Evolutionary conservation across 768 basidiomycete genomes (phyloP).

Genomic region (Hygrocybe punicea): DNA sequence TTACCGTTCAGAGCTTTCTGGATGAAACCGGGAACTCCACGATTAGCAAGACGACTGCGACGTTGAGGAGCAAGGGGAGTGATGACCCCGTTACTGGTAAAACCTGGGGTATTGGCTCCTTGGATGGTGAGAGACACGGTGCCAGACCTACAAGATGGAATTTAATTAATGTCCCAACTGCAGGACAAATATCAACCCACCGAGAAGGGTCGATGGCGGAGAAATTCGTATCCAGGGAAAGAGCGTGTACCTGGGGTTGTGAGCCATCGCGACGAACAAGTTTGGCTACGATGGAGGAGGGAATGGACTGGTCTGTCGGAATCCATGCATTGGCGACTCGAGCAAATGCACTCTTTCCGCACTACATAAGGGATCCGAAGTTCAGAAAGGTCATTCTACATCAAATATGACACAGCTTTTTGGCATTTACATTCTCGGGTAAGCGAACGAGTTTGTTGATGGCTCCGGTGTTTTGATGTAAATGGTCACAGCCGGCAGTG

Average conservation of each 20-base stretch:
- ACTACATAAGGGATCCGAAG: conserved; percentile 1
- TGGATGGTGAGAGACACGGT: conserved; percentile 13
- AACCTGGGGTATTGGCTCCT: conserved; percentile 13
- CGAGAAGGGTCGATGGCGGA: conserved; percentile 20
- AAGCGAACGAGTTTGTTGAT: conserved; percentile 52
- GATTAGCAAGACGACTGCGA: too few relatives aligned
- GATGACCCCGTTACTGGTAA: too few relatives aligned
- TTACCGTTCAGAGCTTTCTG: too few relatives aligned
- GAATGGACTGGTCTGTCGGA: conserved; percentile 38
- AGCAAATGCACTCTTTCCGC: conserved; percentile 18
- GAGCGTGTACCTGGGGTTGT: conserved; percentile 29
- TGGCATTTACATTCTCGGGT: conserved; percentile 45
- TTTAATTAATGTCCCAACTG: not conserved
- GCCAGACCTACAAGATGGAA: not conserved
- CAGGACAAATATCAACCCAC: conserved; percentile 6
- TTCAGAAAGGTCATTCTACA: not conserved
- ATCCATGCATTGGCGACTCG: conserved; percentile 35
- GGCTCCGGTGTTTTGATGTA: conserved; percentile 37
- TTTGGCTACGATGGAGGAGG: conserved; percentile 18
- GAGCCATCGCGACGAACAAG: conserved; percentile 26
- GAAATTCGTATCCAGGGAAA: conserved; percentile 36
- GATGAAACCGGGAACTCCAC: too few relatives aligned
- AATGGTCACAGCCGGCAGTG: conserved; percentile 36
- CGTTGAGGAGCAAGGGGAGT: too few relatives aligned
- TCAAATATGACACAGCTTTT: too few relatives aligned